A percentile compares a stretch with the other conserved stretches of the same genome.
These are phyloP conservation scores for Setaria italica DNA, from an alignment of 202 grass and related monocot genomes.

Conservation along the genomic window DNA sequence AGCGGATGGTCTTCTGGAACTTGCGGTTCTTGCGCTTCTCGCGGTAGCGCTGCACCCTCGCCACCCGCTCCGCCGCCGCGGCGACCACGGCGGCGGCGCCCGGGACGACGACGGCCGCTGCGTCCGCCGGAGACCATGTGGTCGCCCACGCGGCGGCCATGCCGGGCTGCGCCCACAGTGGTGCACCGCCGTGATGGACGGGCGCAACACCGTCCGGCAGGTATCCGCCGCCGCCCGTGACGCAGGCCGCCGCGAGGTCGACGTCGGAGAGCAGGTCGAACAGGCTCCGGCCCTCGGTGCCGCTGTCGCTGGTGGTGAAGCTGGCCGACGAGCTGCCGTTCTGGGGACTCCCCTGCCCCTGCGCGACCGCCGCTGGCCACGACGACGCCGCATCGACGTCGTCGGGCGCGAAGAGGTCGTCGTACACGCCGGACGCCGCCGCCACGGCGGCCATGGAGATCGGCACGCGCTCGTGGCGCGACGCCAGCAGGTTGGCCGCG, in stretches of 20 bases:
- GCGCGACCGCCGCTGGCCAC: constrained; percentile 15
- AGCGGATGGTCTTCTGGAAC: constrained; percentile 73
- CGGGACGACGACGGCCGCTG: neutral
- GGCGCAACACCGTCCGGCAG: constrained; percentile 37
- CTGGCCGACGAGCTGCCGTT: constrained; percentile 41
- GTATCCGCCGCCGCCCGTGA: neutral
- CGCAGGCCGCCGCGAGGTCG: constrained; percentile 25
- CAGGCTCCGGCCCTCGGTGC: constrained; percentile 25
- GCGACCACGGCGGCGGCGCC: neutral
- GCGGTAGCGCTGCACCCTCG: constrained; percentile 52
- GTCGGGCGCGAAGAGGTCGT: constrained; percentile 50
- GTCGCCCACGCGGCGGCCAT: neutral
- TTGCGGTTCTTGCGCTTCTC: constrained; percentile 67
- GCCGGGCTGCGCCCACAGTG: constrained; percentile 33
- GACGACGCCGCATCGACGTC: constrained; percentile 37
- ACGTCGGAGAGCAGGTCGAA: constrained; percentile 55
- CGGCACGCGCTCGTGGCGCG: constrained; percentile 63
- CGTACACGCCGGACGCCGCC: constrained; percentile 52
- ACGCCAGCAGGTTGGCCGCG: constrained; percentile 53
- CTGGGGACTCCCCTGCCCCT: constrained; percentile 31
- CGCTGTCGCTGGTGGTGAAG: constrained; percentile 37
- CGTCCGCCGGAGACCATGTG: neutral
- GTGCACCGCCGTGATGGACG: neutral
- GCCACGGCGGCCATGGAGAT: constrained; percentile 25
- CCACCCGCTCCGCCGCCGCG: constrained; percentile 44